Conservation (phyloP, 1,284 basidiomycete species). For the Cryptococcus jaspeensis region DNA sequence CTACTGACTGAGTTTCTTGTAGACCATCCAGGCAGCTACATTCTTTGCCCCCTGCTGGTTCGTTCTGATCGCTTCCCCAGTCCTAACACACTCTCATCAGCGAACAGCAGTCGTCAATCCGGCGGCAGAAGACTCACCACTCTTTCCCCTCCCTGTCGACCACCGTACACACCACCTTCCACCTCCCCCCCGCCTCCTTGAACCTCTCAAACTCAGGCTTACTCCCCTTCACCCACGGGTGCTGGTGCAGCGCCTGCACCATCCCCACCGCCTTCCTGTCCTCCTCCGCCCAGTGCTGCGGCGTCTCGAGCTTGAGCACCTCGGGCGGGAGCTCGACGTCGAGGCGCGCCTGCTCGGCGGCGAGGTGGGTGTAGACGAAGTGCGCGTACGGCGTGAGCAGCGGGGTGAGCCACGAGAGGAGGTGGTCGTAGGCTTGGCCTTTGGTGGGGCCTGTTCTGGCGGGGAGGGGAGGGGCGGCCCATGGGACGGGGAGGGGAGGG, state of each 20-base stretch:
- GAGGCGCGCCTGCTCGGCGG: constrained; percentile 14
- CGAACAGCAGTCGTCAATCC: neutral
- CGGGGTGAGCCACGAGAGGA: constrained; percentile 33
- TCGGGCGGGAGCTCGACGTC: neutral
- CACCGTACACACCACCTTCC: constrained; percentile 14
- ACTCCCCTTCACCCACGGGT: constrained; percentile 3
- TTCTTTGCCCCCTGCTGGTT: constrained; percentile 27
- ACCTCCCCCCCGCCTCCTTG: neutral
- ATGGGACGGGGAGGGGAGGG: neutral
- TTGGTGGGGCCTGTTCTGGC: constrained; percentile 8
- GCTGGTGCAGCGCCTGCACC: constrained; percentile 6
- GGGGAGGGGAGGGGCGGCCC: neutral
- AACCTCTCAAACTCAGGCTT: neutral
- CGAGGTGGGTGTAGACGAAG: constrained; percentile 22
- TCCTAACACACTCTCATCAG: neutral
- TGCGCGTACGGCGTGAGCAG: constrained; percentile 35
- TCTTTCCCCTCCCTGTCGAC: constrained; percentile 9
- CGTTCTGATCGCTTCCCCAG: constrained; percentile 20
- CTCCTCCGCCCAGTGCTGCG: constrained; percentile 1
- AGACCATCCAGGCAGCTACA: constrained; percentile 26
- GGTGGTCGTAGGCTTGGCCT: constrained; percentile 26
- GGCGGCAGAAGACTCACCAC: constrained; percentile 15
- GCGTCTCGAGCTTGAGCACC: neutral
- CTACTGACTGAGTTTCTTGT: neutral
- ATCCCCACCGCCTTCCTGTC: constrained; percentile 15